A percentile compares a stretch with the other conserved stretches of the same genome.
phyloP scores from a whole-genome alignment of 2,329 filamentous ascomycete species.

The Alternaria arborescens region DNA sequence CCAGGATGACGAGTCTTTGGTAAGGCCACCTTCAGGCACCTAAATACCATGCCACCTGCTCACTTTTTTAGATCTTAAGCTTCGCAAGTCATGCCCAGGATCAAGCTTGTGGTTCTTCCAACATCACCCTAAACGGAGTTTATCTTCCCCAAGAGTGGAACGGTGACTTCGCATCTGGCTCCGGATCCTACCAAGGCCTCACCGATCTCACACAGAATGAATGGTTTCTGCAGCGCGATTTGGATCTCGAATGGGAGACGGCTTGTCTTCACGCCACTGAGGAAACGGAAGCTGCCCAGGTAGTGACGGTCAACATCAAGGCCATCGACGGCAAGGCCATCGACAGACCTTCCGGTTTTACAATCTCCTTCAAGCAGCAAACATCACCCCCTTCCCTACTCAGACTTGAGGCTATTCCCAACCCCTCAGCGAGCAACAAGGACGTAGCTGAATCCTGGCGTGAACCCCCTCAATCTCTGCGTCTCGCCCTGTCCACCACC shows the following conservation, averaged over 20 bases:
- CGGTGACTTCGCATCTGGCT: slow-evolving; percentile 48
- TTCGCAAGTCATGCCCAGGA: slow-evolving; percentile 51
- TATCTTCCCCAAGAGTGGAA: slow-evolving; percentile 50
- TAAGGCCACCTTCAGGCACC: slow-evolving; percentile 50
- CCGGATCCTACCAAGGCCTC: slow-evolving; percentile 42
- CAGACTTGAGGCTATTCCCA: slow-evolving; percentile 44
- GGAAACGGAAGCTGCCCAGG: slow-evolving; percentile 44
- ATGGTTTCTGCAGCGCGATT: slow-evolving; percentile 44
- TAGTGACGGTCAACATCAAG: slow-evolving; percentile 52
- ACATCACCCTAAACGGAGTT: slow-evolving; percentile 55
- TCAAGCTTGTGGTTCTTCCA: slow-evolving; percentile 50
- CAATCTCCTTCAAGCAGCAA: slow-evolving; percentile 52
- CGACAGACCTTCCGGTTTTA: slow-evolving; percentile 47
- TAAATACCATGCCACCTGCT: slow-evolving; percentile 34
- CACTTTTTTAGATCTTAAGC: slow-evolving; percentile 52
- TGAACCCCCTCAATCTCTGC: slow-evolving; percentile 46
- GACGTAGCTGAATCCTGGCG: slow-evolving; percentile 49
- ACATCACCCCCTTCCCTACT: slow-evolving; percentile 48
- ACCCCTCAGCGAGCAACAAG: slow-evolving; percentile 38
- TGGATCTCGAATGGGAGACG: slow-evolving; percentile 51
- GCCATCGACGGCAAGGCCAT: slow-evolving; percentile 48
- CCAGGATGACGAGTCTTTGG: slow-evolving; percentile 53
- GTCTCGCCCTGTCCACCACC: slow-evolving; percentile 32
- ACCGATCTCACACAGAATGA: slow-evolving; percentile 45
- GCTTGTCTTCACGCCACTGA: slow-evolving; percentile 48